These are phyloP conservation scores for Pisolithus orientalis DNA, from an alignment of 768 basidiomycete genomes.

Conservation along the genomic window DNA sequence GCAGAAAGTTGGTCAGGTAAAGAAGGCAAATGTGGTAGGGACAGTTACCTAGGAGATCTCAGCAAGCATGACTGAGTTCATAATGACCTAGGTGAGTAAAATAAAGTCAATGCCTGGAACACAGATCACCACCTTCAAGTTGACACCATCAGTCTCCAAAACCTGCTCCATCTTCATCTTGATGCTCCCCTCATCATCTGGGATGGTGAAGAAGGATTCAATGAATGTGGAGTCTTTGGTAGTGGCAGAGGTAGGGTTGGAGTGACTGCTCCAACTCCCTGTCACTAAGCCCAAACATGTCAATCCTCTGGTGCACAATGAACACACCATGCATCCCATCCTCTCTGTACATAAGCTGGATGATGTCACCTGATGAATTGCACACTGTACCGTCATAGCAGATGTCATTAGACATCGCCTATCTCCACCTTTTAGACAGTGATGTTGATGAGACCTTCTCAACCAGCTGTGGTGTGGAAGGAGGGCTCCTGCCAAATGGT, in stretches of 20 bases:
- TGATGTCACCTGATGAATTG: slow-evolving; percentile 92
- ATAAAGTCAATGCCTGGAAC: no score
- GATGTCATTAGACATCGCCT: slow-evolving; percentile 97
- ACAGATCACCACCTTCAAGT: no score
- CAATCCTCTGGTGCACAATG: slow-evolving; percentile 92
- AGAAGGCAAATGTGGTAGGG: no score
- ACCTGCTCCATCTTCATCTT: no score
- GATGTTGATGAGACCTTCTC: slow-evolving; percentile 98
- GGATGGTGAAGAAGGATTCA: no score
- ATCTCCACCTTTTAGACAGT: slow-evolving; percentile 99
- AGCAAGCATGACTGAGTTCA: no score
- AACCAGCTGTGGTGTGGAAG: slow-evolving; percentile 58
- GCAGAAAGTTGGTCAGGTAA: no score
- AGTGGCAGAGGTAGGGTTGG: slow-evolving; percentile 81
- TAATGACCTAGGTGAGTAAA: no score
- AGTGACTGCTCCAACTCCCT: slow-evolving; percentile 81
- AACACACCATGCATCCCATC: slow-evolving; percentile 98
- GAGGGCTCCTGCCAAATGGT: no score
- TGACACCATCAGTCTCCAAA: no score
- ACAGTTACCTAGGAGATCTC: no score
- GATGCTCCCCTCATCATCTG: no score
- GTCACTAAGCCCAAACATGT: slow-evolving; percentile 79
- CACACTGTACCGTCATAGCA: slow-evolving; percentile 97
- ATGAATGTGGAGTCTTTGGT: slow-evolving; percentile 76
- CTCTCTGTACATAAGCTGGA: slow-evolving; percentile 96